Conservation (phyloP, 192 early-diverging fungal genomes). For the Coemansia sp. region DNA sequence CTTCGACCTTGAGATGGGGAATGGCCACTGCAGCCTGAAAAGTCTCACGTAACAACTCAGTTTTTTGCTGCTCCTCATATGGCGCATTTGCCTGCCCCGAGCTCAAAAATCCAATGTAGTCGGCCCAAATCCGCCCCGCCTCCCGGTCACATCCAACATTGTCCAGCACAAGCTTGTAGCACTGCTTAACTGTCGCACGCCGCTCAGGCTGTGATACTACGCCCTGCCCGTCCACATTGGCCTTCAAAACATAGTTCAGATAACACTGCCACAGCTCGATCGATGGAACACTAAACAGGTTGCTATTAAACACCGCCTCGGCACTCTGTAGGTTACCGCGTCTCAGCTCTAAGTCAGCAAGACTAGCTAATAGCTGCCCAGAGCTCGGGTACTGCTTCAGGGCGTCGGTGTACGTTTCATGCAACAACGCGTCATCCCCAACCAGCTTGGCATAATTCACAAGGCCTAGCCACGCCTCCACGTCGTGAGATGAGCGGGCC, state of each 20-base stretch:
- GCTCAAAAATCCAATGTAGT: constrained; percentile 82
- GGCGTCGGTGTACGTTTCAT: constrained; percentile 68
- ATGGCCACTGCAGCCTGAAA: constrained; percentile 87
- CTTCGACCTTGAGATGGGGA: constrained; percentile 84
- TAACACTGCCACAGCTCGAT: constrained; percentile 91
- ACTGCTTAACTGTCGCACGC: constrained; percentile 69
- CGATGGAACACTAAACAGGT: constrained; percentile 75
- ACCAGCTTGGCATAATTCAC: constrained; percentile 60
- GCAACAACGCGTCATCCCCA: constrained; percentile 58
- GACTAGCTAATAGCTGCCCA: constrained; percentile 77
- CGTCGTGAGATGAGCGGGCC: constrained; percentile 57
- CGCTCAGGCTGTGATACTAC: constrained; percentile 56
- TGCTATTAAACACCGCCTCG: constrained; percentile 81
- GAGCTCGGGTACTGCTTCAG: constrained; percentile 78
- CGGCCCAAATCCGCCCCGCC: constrained; percentile 83
- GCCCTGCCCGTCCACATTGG: constrained; percentile 60
- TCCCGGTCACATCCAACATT: constrained; percentile 88
- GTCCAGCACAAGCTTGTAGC: constrained; percentile 86
- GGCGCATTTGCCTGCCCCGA: constrained; percentile 57
- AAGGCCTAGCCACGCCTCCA: constrained; percentile 66
- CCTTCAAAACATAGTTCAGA: constrained; percentile 79
- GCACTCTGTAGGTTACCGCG: constrained; percentile 70
- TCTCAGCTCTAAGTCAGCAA: constrained; percentile 80
- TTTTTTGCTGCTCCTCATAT: constrained; percentile 90
- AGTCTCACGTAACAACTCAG: constrained; percentile 76